phyloP scores from a whole-genome alignment of 1,139 yeast genomes.

The Pichia sp. region DNA sequence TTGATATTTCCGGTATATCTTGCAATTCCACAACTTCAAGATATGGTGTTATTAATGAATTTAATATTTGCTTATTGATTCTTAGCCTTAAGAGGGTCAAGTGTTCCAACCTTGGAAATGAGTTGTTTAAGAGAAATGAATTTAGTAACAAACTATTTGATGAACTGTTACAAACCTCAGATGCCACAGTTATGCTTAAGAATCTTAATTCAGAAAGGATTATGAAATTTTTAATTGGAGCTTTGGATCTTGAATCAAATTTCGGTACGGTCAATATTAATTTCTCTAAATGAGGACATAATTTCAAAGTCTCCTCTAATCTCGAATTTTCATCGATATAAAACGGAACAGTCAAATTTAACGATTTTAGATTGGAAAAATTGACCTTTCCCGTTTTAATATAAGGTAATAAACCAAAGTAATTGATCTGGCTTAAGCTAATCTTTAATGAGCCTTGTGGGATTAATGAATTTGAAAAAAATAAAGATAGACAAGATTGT shows the following conservation, averaged over 20 bases:
- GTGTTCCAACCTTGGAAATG: conserved; percentile 5
- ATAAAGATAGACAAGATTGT: conserved; percentile 20
- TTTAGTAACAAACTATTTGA: neutral
- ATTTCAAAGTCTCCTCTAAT: conserved; percentile 1
- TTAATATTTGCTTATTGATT: neutral
- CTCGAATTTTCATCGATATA: neutral
- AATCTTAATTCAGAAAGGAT: neutral
- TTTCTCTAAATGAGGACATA: conserved; percentile 2
- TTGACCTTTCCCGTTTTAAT: conserved; percentile 11
- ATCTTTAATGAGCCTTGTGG: conserved; percentile 1
- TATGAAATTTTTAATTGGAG: neutral
- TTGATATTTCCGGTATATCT: conserved; percentile 2
- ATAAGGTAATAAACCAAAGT: neutral
- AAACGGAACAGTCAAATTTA: conserved; percentile 17
- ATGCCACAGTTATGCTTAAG: conserved; percentile 2
- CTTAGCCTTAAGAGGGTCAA: neutral
- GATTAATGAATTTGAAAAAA: conserved; percentile 15
- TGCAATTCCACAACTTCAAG: conserved; percentile 5
- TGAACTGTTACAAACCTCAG: neutral
- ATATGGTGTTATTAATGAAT: neutral
- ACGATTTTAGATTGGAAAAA: conserved; percentile 12
- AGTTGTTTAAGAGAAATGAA: conserved; percentile 1
- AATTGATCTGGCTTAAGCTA: neutral
- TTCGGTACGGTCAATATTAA: conserved; percentile 1
- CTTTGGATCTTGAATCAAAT: conserved; percentile 5